phyloP scores from a whole-genome alignment of 2,329 filamentous ascomycete species.

The Fusarium proliferatum region DNA sequence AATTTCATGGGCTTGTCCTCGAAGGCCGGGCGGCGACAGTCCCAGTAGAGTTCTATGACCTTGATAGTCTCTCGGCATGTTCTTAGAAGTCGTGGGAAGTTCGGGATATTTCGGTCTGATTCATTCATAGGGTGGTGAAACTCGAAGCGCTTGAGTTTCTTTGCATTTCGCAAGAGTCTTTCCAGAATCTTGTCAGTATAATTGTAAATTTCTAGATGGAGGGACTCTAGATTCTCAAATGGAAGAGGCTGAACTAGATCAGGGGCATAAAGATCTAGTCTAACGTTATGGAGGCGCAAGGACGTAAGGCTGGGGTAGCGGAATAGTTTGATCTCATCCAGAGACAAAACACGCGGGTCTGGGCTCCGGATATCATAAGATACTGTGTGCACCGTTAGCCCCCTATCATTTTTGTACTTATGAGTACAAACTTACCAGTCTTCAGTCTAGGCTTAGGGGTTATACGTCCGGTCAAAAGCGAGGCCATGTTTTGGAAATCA shows the following conservation, averaged over 20 bases:
- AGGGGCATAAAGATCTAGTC: background rate
- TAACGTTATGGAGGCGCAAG: background rate
- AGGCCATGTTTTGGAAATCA: background rate
- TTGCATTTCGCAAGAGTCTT: background rate
- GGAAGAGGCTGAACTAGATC: background rate
- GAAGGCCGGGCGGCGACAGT: background rate
- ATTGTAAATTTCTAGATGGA: background rate
- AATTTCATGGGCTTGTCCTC: background rate
- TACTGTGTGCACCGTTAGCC: background rate
- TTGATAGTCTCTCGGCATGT: background rate
- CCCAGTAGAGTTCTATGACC: background rate
- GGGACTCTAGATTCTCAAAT: background rate
- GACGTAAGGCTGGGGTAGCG: background rate
- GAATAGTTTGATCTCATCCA: background rate
- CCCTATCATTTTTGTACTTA: background rate
- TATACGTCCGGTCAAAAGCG: background rate
- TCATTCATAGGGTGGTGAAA: background rate
- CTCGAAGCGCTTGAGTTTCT: background rate
- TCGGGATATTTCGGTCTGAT: accelerated
- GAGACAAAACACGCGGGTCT: background rate
- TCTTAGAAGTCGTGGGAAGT: background rate
- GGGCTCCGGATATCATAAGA: background rate
- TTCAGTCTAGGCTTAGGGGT: background rate
- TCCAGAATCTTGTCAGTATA: background rate
- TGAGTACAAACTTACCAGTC: background rate